phyloP scores from a whole-genome alignment of 2,329 filamentous ascomycete genomes.

The Dactylellina leptospora region DNA sequence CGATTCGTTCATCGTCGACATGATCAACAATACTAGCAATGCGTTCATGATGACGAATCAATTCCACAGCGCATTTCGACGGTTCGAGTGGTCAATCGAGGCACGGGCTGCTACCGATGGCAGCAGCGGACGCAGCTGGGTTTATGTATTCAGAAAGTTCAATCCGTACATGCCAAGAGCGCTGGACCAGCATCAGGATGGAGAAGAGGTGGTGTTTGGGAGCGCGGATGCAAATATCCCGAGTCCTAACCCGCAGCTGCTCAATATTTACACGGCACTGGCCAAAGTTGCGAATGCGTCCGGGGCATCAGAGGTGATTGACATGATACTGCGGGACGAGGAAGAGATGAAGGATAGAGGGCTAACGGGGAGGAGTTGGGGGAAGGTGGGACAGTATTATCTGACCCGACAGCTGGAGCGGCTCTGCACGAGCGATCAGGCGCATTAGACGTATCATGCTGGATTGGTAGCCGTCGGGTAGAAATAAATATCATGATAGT shows the following conservation, averaged over 20 bases:
- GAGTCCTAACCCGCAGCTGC: conserved; percentile 31
- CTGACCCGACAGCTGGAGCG: conserved; percentile 37
- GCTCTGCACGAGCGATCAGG: conserved; percentile 20
- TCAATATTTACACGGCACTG: conserved; percentile 36
- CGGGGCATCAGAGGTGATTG: conserved; percentile 39
- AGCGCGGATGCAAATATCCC: conserved; percentile 29
- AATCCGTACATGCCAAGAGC: conserved; percentile 26
- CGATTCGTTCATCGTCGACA: conserved; percentile 36
- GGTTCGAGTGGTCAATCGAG: conserved; percentile 52
- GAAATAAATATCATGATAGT: too few relatives aligned
- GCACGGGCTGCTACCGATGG: background rate
- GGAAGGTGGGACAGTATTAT: conserved; percentile 41
- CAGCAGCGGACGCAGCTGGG: background rate
- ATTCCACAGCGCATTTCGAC: conserved; percentile 40
- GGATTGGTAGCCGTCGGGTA: too few relatives aligned
- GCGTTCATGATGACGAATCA: conserved; percentile 43
- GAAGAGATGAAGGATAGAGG: conserved; percentile 45
- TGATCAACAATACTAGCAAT: conserved; percentile 42
- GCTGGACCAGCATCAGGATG: conserved; percentile 35
- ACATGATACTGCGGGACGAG: conserved; percentile 43
- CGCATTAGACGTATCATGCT: too few relatives aligned
- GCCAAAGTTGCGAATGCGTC: conserved; percentile 43
- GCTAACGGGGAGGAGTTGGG: conserved; percentile 30
- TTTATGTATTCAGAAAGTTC: conserved; percentile 41
- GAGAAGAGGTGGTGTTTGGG: conserved; percentile 37